Base-by-base conservation (phyloP, 139 green algal species). In the Closterium sp. region DNA sequence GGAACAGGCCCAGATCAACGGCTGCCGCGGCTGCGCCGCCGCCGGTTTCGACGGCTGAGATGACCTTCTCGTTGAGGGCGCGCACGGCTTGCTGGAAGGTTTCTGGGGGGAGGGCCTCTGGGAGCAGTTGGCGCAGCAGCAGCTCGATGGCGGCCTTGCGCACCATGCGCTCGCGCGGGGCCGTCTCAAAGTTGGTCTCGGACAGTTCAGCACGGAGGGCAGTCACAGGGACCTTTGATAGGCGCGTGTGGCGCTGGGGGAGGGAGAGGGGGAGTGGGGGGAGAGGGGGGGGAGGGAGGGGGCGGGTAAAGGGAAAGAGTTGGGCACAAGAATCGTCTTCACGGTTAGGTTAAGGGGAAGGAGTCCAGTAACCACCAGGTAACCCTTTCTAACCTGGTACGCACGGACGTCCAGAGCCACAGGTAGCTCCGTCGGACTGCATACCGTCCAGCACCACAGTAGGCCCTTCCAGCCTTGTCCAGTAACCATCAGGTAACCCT, bases 51-150 rank as follows among this genome's bases (percentile, higher is more conserved):
- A 96, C 88, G 43, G 91, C 83, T 7, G 90, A 89, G 87, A 96
- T 85, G 28, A 94, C 91, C 12, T 34, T 93, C 31, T 93, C 66
- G 81, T 96, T 95, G 64, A 97, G 86, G 28, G 92, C 94, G 85
- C 91, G 93, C 92, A 96, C 96, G 84, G 96, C 94, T 85, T 94
- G 88, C 94, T 97, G 95, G 93, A 97, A 96, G 31, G 87, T 88
- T 64, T 91, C 87, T 12, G 94, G 43, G n/a, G 90, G 34, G 36
- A 94, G n/a, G 16, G 28, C 30, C 31, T 32, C 30, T 16, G 86
- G 31, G 19, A 95, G 89, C 12, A 96, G 91, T 6, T n/a, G n/a
- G 4, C 84, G 43, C 88, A 97, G 69, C 84, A 97, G 43, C 3
- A 87, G 43, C 89, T 96, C 87, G 34, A 96, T 31, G 28, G 94